Conservation (phyloP, 139 green algal genomes). For the Yamagishiella unicocca region DNA sequence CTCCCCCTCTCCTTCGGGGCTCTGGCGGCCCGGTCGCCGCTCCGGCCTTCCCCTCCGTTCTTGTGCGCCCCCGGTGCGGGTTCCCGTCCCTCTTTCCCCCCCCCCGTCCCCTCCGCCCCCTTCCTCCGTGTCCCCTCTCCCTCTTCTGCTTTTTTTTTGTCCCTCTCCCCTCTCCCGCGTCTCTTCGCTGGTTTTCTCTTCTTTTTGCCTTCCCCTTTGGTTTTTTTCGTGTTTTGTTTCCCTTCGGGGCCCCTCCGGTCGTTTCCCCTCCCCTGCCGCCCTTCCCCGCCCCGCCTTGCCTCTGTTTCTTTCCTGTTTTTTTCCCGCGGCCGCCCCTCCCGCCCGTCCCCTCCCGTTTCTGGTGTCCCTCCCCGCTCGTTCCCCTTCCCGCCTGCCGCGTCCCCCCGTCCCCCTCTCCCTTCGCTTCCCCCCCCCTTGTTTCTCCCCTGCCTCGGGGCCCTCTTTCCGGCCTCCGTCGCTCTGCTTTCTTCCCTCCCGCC, state of each 20-base stretch:
- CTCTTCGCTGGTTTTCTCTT: background rate
- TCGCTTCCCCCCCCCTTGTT: too few relatives aligned
- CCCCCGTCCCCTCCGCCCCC: background rate
- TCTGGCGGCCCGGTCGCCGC: background rate
- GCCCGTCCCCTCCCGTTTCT: background rate
- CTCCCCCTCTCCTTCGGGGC: background rate
- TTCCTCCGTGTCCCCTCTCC: background rate
- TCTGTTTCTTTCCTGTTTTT: background rate
- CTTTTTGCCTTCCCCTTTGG: background rate
- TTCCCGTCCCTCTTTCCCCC: background rate
- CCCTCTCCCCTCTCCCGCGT: background rate
- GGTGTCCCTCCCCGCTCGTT: too few relatives aligned
- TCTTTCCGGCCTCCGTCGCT: too few relatives aligned
- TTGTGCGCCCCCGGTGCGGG: background rate
- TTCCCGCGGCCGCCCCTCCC: too few relatives aligned
- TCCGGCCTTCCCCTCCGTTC: background rate
- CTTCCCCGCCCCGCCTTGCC: background rate
- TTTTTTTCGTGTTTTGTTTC: background rate
- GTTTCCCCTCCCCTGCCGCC: background rate
- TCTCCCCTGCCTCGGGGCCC: too few relatives aligned
- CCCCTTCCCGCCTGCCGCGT: too few relatives aligned
- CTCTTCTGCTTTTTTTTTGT: background rate
- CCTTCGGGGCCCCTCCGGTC: background rate
- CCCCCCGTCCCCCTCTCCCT: too few relatives aligned
- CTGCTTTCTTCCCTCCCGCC: too few relatives aligned